Conservation (phyloP, 805 yeast species). For the Candida railenensis region DNA sequence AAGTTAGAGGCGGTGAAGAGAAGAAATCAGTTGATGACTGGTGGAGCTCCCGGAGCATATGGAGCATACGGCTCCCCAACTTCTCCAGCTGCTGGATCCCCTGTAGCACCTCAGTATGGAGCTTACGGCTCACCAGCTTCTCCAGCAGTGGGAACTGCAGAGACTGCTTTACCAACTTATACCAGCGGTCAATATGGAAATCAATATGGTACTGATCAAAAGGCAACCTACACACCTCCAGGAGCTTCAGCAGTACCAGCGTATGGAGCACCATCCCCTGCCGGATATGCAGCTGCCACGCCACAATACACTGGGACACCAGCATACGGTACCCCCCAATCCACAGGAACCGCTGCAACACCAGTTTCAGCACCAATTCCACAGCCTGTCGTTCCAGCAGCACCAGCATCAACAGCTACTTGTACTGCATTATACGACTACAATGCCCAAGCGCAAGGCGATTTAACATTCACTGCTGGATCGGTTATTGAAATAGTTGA, state of each 20-base stretch:
- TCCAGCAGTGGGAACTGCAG: slow-evolving; percentile 11
- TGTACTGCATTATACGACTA: slow-evolving; percentile 93
- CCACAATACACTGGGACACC: slow-evolving; percentile 28
- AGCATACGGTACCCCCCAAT: slow-evolving; percentile 23
- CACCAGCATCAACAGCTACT: slow-evolving; percentile 47
- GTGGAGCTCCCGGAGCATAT: slow-evolving; percentile 19
- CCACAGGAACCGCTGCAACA: slow-evolving; percentile 10
- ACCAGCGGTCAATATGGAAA: slow-evolving; percentile 14
- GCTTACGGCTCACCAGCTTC: slow-evolving; percentile 9
- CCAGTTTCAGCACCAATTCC: slow-evolving; percentile 32
- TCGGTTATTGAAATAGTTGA: slow-evolving; percentile 80
- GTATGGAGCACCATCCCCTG: slow-evolving; percentile 3
- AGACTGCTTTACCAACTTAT: slow-evolving; percentile 8
- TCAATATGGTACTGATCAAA: slow-evolving; percentile 10
- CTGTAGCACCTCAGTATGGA: slow-evolving; percentile 16
- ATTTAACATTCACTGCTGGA: slow-evolving; percentile 84
- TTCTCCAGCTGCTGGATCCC: slow-evolving; percentile 25
- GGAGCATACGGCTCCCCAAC: slow-evolving; percentile 7
- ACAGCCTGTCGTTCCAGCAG: slow-evolving; percentile 17
- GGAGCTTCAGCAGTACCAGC: slow-evolving; percentile 3
- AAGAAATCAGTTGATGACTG: slow-evolving; percentile 55
- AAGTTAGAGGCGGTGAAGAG: slow-evolving; percentile 82
- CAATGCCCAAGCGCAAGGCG: slow-evolving; percentile 91
- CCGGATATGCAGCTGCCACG: slow-evolving; percentile 14
- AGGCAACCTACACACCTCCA: slow-evolving; percentile 4